These are phyloP conservation scores for Calonectria pseudoreteaudii DNA, from an alignment of 2,329 filamentous ascomycete genomes.

Conservation along the genomic window DNA sequence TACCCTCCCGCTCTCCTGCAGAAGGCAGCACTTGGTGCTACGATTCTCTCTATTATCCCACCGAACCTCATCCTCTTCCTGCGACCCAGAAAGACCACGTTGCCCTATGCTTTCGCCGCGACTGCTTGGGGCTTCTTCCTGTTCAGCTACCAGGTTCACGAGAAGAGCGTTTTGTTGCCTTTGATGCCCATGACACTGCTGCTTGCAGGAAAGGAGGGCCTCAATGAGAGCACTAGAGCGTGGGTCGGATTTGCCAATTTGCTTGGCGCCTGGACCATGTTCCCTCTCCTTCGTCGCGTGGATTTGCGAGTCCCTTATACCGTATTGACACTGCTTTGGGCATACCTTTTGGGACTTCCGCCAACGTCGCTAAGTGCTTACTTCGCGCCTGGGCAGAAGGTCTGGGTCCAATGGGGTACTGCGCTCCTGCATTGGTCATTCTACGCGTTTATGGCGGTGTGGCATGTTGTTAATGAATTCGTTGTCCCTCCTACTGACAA, in stretches of 20 bases:
- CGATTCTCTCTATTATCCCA: slow-evolving; percentile 80
- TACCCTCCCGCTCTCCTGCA: slow-evolving; percentile 81
- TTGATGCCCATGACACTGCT: slow-evolving; percentile 93
- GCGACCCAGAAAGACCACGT: slow-evolving; percentile 78
- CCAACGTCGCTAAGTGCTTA: slow-evolving; percentile 80
- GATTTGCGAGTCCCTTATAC: slow-evolving; percentile 86
- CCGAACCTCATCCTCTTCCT: slow-evolving; percentile 85
- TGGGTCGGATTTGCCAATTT: slow-evolving; percentile 98
- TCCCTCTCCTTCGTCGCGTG: slow-evolving; percentile 87
- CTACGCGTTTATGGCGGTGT: slow-evolving; percentile 81
- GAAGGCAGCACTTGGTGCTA: slow-evolving; percentile 78
- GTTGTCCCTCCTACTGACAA: slow-evolving; percentile 77
- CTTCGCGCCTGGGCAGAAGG: slow-evolving; percentile 49
- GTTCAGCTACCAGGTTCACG: slow-evolving; percentile 97
- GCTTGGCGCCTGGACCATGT: slow-evolving; percentile 92
- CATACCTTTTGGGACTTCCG: slow-evolving; percentile 88
- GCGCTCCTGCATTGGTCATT: slow-evolving; percentile 78
- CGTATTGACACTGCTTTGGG: slow-evolving; percentile 88
- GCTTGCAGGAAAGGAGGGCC: slow-evolving; percentile 80
- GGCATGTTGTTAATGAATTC: slow-evolving; percentile 83
- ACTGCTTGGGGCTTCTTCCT: slow-evolving; percentile 98
- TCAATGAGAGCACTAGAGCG: slow-evolving; percentile 80
- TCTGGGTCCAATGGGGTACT: slow-evolving; percentile 64
- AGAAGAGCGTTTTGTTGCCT: slow-evolving; percentile 95
- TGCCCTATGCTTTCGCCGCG: slow-evolving; percentile 84